Evolutionary conservation across 2,329 filamentous ascomycete species (phyloP).

Genomic region (Lachnellula hyalina): DNA sequence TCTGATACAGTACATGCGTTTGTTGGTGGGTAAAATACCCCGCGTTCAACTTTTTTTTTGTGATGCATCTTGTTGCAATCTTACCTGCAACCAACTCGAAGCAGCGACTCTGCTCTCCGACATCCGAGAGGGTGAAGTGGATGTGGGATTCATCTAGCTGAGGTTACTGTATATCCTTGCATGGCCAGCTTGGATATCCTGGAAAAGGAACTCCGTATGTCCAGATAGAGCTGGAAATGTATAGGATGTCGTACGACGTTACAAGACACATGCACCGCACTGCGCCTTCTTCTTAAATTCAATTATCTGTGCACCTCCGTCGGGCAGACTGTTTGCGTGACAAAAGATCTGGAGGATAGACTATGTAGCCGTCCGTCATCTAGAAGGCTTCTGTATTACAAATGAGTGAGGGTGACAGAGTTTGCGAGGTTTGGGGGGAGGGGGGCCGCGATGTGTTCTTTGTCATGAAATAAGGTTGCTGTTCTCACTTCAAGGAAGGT

Average conservation of each 20-base stretch:
- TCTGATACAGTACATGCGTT: neutral
- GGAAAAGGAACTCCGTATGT: neutral
- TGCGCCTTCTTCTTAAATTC: neutral
- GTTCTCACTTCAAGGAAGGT: no score
- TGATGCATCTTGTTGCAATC: conserved; percentile 4
- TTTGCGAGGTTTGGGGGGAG: no score
- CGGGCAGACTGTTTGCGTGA: neutral
- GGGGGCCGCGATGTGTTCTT: no score
- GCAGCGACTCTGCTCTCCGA: conserved; percentile 6
- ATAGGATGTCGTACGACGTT: neutral
- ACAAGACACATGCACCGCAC: neutral
- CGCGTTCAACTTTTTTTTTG: neutral
- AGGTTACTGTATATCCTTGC: neutral
- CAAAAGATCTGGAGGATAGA: neutral
- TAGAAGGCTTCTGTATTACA: neutral
- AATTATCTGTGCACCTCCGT: conserved; percentile 1
- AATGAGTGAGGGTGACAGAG: neutral
- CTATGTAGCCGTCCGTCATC: neutral
- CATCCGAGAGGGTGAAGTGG: neutral
- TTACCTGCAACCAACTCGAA: conserved; percentile 8
- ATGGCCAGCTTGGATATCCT: neutral
- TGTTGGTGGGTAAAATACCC: neutral
- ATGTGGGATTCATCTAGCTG: neutral
- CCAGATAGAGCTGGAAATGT: neutral
- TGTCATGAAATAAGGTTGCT: no score